Evolutionary conservation across 257 asterid species (phyloP).

Genomic region (Datura wrightii): DNA sequence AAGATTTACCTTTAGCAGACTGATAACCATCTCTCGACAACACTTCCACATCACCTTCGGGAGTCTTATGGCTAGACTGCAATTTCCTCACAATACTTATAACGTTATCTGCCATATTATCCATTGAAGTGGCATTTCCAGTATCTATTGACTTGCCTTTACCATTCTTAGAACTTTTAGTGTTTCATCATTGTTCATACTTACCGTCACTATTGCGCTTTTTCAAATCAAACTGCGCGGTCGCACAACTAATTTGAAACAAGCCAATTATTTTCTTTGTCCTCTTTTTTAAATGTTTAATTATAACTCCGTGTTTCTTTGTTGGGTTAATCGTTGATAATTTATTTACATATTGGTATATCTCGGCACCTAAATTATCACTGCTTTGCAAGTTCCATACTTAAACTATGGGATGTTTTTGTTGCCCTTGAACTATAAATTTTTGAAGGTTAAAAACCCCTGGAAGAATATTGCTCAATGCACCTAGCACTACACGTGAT

Average conservation of each 20-base stretch:
- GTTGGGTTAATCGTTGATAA: too few species aligned
- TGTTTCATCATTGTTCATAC: too few species aligned
- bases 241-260: too few species aligned
- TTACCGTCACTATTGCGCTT: too few species aligned
- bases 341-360: too few species aligned
- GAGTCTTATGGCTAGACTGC: slow-evolving; percentile 59
- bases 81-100: slow-evolving; percentile 62
- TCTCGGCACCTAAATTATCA: too few species aligned
- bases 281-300: too few species aligned
- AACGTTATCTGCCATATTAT: slow-evolving; percentile 56
- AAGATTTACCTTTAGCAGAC: slow-evolving; percentile 56
- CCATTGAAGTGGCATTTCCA: slow-evolving; percentile 48
- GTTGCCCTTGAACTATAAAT: background rate
- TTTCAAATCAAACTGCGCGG: too few species aligned
- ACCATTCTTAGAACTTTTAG: slow-evolving; percentile 54
- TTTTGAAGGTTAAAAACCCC: background rate
- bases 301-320: too few species aligned
- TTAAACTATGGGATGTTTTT: background rate
- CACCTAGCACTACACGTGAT: background rate
- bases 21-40: slow-evolving; percentile 90
- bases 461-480: background rate
- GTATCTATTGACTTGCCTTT: slow-evolving; percentile 60
- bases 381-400: background rate
- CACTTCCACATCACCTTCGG: slow-evolving; percentile 74
- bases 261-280: too few species aligned